Evolutionary conservation across 106 monocot genomes (phyloP), one percentile per base, ranked within the genome.

Genomic region (Dendrobium chrysotoxum): DNA sequence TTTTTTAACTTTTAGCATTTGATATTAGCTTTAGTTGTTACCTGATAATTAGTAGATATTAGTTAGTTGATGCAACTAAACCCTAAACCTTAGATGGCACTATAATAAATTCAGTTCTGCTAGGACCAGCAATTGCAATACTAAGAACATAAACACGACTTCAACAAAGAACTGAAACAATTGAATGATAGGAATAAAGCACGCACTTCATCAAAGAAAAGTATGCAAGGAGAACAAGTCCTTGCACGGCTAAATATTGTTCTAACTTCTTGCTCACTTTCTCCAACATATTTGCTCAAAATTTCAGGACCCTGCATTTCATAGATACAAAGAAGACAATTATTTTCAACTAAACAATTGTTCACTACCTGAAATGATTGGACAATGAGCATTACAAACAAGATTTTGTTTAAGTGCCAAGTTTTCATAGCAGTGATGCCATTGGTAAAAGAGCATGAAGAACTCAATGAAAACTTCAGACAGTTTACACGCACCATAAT

Each of bases 131-230:
- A 57, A 57, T 57, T 5, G 57, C 17, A 26, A 23, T 26, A 65
- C 15, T 25, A 50, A 13, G 26, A 26, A 23, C 25, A 65, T 4
- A 65, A 65, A 26, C 9, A 35, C 6, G 20, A 71, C 11, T 50
- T 2, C 30, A 18, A 17, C n/a, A 42, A 68, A 42, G 25, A 15
- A 80, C 3, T 53, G 23, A 38, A 11, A 7, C 4, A 53, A 11
- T 58, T 18, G 11, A 53, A 78, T 57, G 40, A 61, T 61, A 23
- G 20, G 8, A 72, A 17, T 46, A 75, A 23, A 72, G 23, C 40
- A 80, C n/a, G 11, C 83, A 93, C 93, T 87, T 99, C 99, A 84
- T 99, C 99, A 88, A 99, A 95, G 87, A 99, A 97, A 35, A 97
- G 81, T 73, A 99, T 90, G 81, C 99, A 99, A 21, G 99, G 99